Evolutionary conservation across 1,284 basidiomycete species (phyloP).

Genomic region (Pyrrhoderma noxium): DNA sequence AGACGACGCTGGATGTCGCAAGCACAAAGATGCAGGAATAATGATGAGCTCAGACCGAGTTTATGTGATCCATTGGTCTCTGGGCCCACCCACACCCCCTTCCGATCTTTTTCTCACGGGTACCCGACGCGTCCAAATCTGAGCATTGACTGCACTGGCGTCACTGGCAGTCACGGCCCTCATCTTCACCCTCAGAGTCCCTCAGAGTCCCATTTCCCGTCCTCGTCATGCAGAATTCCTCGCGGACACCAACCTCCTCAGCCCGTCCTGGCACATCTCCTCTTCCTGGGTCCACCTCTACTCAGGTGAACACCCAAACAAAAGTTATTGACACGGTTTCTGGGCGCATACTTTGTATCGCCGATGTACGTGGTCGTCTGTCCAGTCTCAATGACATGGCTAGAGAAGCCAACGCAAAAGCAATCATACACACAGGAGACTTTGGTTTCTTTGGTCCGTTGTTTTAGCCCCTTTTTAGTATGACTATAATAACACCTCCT

Average conservation of each 20-base stretch:
- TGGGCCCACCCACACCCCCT: too few species aligned
- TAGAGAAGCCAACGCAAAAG: conserved; percentile 81
- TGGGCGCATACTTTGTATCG: conserved; percentile 90
- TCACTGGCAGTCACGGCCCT: too few species aligned
- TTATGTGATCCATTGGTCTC: too few species aligned
- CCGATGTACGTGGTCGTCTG: conserved; percentile 88
- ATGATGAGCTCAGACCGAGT: too few species aligned
- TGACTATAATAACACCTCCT: background rate
- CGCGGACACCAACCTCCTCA: conserved; percentile 52
- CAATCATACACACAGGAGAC: conserved; percentile 97
- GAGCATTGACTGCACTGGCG: too few species aligned
- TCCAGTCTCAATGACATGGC: conserved; percentile 89
- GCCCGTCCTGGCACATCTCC: conserved; percentile 50
- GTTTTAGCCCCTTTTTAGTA: background rate
- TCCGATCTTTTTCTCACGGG: too few species aligned
- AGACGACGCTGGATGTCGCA: background rate
- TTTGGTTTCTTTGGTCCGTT: conserved; percentile 90
- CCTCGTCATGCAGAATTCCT: conserved; percentile 29
- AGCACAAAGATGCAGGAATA: too few species aligned
- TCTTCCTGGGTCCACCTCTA: conserved; percentile 36
- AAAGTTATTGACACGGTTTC: conserved; percentile 67
- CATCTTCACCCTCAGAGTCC: too few species aligned
- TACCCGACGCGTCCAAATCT: too few species aligned
- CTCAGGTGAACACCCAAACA: conserved; percentile 68
- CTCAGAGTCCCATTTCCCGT: too few species aligned